phyloP scores from a whole-genome alignment of 2,329 filamentous ascomycete species.

The Fusarium beomiforme region DNA sequence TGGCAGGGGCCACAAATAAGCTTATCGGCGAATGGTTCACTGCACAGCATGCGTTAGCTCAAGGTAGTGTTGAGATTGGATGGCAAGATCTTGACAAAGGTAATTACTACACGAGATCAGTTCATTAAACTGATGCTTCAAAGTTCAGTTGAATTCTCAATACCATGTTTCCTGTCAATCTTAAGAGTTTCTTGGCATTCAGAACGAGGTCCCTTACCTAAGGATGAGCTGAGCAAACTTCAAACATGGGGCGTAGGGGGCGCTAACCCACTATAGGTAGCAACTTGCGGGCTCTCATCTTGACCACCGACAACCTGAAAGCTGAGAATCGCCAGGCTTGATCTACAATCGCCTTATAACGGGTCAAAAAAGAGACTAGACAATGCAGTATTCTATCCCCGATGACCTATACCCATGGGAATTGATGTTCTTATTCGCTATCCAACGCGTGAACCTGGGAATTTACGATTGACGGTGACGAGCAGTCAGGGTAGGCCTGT shows the following conservation, averaged over 20 bases:
- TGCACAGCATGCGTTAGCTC: not conserved
- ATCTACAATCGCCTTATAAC: not conserved
- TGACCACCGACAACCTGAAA: not conserved
- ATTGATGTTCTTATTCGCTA: not conserved
- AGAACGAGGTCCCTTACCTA: not conserved
- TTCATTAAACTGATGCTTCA: not conserved
- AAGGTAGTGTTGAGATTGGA: not conserved
- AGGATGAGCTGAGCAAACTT: not conserved
- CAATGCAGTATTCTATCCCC: not conserved
- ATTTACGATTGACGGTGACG: not conserved
- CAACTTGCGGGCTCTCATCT: not conserved
- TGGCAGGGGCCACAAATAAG: conserved; percentile 11
- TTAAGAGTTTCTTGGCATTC: not conserved
- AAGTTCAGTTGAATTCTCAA: not conserved
- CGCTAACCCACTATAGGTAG: not conserved
- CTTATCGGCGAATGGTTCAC: not conserved
- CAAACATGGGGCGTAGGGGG: not conserved
- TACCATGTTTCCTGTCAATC: not conserved
- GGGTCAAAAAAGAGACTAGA: not conserved
- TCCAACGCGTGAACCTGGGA: not conserved
- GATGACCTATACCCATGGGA: not conserved
- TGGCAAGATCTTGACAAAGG: not conserved
- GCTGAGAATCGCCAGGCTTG: not conserved
- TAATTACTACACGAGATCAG: not conserved
- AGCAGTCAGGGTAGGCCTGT: not conserved